Evolutionary conservation across 2,329 filamentous ascomycete genomes (phyloP).

Genomic region (Apiospora malaysiana): DNA sequence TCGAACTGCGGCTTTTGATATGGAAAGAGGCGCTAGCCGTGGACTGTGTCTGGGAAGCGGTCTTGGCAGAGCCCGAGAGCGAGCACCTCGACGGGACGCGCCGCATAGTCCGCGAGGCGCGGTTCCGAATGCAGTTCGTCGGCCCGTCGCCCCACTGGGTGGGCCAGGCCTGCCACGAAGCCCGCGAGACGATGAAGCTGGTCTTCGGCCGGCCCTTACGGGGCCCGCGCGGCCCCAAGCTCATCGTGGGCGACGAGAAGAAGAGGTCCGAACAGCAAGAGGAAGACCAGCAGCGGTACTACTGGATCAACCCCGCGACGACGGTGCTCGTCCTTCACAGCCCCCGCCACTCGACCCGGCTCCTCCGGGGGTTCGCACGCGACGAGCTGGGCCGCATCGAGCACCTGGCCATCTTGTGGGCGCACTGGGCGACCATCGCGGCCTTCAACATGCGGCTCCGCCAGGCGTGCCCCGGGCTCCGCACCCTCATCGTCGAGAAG

Average conservation of each 20-base stretch:
- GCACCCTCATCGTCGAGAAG: background rate
- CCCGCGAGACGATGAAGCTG: background rate
- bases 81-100: background rate
- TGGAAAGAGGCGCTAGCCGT: slow-evolving; percentile 5
- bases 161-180: background rate
- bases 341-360: background rate
- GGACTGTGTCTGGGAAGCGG: background rate
- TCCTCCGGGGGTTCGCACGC: background rate
- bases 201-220: slow-evolving; percentile 2
- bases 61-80: background rate
- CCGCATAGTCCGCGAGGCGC: background rate
- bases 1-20: background rate
- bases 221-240: background rate
- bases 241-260: background rate
- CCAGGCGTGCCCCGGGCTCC: background rate
- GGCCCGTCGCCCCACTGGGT: background rate
- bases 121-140: slow-evolving; percentile 3
- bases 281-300: background rate
- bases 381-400: background rate
- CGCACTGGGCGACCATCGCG: background rate
- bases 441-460: background rate
- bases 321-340: background rate
- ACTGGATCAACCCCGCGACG: background rate
- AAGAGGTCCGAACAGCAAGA: background rate
- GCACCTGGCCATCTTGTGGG: background rate